Percentiles rank a stretch among this genome's conserved stretches.
phyloP scores from a whole-genome alignment of 2,329 filamentous ascomycete species.

The Microsporum ferrugineum region DNA sequence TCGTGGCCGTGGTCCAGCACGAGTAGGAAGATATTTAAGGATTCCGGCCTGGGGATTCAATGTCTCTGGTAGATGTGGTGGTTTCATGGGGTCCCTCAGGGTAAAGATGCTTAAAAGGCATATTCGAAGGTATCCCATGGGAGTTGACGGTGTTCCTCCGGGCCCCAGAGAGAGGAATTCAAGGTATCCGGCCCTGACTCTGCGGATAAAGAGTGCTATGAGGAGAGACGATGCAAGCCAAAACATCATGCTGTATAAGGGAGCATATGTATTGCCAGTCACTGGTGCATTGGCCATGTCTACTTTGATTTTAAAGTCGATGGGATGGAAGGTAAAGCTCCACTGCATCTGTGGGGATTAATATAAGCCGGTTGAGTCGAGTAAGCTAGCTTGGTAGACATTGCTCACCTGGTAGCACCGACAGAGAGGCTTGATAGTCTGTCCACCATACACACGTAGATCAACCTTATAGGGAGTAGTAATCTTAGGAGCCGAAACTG shows the following conservation, averaged over 20 bases:
- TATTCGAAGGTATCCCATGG: slow-evolving; percentile 60
- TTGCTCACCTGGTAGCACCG: neutral
- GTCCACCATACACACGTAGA: no score
- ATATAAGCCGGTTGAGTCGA: neutral
- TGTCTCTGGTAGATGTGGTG: slow-evolving; percentile 43
- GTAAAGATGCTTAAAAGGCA: slow-evolving; percentile 61
- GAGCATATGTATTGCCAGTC: neutral
- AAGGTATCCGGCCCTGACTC: slow-evolving; percentile 50
- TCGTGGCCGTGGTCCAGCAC: slow-evolving; percentile 51
- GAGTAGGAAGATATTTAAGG: slow-evolving; percentile 44
- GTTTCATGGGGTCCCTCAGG: slow-evolving; percentile 56
- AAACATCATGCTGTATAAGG: slow-evolving; percentile 30
- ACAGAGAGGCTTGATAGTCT: no score
- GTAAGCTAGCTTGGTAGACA: neutral
- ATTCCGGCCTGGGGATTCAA: slow-evolving; percentile 48
- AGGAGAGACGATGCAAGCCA: slow-evolving; percentile 39
- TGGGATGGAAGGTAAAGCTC: neutral
- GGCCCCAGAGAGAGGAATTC: slow-evolving; percentile 68
- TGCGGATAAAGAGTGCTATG: slow-evolving; percentile 42
- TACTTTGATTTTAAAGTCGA: neutral
- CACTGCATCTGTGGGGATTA: neutral
- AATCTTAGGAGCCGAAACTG: neutral
- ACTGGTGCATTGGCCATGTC: neutral
- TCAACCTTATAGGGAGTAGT: no score
- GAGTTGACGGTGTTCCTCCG: slow-evolving; percentile 66